phyloP scores from a whole-genome alignment of 2,329 filamentous ascomycete genomes.

The Xylariaceae sp. region DNA sequence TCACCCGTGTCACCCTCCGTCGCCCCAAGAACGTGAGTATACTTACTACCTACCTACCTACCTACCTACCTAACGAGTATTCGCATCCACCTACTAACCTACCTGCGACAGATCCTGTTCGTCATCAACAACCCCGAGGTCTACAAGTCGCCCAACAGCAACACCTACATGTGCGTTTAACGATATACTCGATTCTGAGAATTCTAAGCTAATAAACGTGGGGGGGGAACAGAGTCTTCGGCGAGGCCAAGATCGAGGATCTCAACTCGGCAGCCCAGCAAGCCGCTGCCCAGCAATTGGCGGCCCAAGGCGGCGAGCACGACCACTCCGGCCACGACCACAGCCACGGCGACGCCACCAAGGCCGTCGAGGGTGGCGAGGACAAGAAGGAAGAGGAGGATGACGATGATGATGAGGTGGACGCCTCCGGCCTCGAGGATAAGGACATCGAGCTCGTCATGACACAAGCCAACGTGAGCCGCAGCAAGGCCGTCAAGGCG shows the following conservation, averaged over 20 bases:
- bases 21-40: slow-evolving; percentile 95
- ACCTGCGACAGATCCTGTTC: slow-evolving; percentile 75
- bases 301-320: slow-evolving; percentile 62
- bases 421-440: slow-evolving; percentile 89
- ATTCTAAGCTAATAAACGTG: slow-evolving; percentile 13
- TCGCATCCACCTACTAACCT: not conserved
- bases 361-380: slow-evolving; percentile 57
- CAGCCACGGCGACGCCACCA: slow-evolving; percentile 65
- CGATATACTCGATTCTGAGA: not conserved
- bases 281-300: slow-evolving; percentile 91
- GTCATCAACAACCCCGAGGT: slow-evolving; percentile 99
- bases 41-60: not conserved
- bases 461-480: slow-evolving; percentile 92
- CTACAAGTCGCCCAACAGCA: slow-evolving; percentile 98
- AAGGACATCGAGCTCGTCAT: slow-evolving; percentile 99
- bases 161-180: slow-evolving; percentile 97
- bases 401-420: slow-evolving; percentile 93
- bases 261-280: slow-evolving; percentile 97
- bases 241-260: slow-evolving; percentile 99
- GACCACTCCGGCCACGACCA: slow-evolving; percentile 62
- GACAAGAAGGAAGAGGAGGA: slow-evolving; percentile 74
- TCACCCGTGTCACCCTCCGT: slow-evolving; percentile 96
- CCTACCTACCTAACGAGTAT: not conserved
- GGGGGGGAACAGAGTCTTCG: slow-evolving; percentile 81
- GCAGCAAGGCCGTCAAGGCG: slow-evolving; percentile 98